Conservation (phyloP, 176 grass and related monocot genomes). For the Calamus simplicifolius region DNA sequence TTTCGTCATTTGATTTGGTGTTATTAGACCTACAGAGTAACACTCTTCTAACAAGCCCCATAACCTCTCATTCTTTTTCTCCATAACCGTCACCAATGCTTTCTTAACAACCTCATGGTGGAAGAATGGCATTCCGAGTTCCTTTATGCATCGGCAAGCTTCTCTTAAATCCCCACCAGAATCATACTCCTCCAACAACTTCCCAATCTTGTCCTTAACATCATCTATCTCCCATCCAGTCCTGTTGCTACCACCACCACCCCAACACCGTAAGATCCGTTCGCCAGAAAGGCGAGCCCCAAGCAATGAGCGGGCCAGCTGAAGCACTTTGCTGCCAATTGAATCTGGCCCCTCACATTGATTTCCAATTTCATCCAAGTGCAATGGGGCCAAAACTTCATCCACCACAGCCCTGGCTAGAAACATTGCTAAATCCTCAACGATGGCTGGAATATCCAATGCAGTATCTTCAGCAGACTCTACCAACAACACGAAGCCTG, state of each 20-base stretch:
- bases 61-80: conserved; percentile 51
- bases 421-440: conserved; percentile 67
- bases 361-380: conserved; percentile 35
- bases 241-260: conserved; percentile 30
- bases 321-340: conserved; percentile 34
- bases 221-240: conserved; percentile 55
- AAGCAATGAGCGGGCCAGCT: conserved; percentile 36
- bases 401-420: conserved; percentile 66
- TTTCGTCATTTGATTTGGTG: conserved; percentile 60
- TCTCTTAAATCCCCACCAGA: conserved; percentile 50
- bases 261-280: conserved; percentile 73
- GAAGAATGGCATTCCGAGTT: conserved; percentile 80
- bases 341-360: not conserved
- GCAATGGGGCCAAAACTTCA: conserved; percentile 58
- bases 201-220: conserved; percentile 61
- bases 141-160: conserved; percentile 61
- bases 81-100: conserved; percentile 62
- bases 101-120: conserved; percentile 88
- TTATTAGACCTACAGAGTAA: conserved; percentile 54
- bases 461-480: conserved; percentile 59
- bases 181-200: conserved; percentile 72
- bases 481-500: conserved; percentile 56
- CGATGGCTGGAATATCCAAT: conserved; percentile 56
- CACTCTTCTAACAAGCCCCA: conserved; percentile 54
- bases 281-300: conserved; percentile 51